Evolutionary conservation across 2,329 filamentous ascomycete species (phyloP).

Genomic region (Colletotrichum chrysophilum): DNA sequence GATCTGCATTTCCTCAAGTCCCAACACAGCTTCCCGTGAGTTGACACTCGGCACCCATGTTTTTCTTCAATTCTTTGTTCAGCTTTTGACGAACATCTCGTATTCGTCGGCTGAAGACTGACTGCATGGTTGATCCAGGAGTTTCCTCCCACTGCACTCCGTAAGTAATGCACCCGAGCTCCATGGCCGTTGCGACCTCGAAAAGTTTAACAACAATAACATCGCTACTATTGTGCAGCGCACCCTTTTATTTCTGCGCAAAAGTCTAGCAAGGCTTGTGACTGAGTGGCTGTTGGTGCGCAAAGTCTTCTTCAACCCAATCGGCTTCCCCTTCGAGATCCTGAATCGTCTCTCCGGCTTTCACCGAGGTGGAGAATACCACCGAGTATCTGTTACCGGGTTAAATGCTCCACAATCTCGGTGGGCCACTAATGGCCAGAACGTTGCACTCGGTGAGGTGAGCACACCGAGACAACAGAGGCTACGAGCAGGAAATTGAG

Average conservation of each 20-base stretch:
- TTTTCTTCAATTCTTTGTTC: background rate
- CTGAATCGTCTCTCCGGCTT: background rate
- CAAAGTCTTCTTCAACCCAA: rapidly evolving
- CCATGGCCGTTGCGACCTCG: background rate
- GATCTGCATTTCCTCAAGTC: background rate
- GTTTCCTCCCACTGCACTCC: background rate
- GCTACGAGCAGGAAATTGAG: background rate
- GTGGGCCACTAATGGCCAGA: background rate
- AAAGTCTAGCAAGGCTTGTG: rapidly evolving
- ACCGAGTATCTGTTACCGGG: rapidly evolving
- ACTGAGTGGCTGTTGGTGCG: background rate
- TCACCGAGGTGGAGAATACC: background rate
- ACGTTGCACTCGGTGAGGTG: background rate
- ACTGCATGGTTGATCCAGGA: background rate
- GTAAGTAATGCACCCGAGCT: background rate
- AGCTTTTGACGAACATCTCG: background rate
- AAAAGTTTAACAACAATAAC: background rate
- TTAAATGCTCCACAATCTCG: background rate
- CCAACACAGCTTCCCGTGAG: background rate
- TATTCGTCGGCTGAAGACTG: background rate
- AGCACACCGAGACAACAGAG: background rate
- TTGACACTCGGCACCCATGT: background rate
- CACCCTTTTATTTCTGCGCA: rapidly evolving
- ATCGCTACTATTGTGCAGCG: background rate
- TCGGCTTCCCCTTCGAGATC: background rate